A percentile compares a stretch with the other conserved stretches of the same genome.
Conservation (phyloP, 2,329 filamentous ascomycete genomes). For the Rutstroemia sp. region DNA sequence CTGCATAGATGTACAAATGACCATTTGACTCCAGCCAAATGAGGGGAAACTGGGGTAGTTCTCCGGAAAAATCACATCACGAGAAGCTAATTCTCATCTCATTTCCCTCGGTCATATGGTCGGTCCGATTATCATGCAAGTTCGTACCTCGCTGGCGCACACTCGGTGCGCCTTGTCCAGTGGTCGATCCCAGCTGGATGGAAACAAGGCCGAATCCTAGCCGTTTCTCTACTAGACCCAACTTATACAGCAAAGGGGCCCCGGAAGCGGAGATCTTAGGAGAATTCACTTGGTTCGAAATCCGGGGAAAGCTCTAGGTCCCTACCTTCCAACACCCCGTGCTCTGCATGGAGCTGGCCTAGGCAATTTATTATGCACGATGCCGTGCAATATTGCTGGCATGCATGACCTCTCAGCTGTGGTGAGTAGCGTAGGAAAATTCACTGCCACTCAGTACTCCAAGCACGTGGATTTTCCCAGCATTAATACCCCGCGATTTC, state of each 20-base stretch:
- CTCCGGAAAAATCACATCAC: neutral
- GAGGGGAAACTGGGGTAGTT: slow-evolving; percentile 3
- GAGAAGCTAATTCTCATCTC: neutral
- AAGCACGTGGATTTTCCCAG: neutral
- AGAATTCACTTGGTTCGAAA: neutral
- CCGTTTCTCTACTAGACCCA: neutral
- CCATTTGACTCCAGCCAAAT: slow-evolving; percentile 2
- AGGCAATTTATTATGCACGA: slow-evolving; percentile 2
- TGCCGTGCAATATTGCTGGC: slow-evolving; percentile 2
- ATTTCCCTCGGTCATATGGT: slow-evolving; percentile 1
- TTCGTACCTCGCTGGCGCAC: neutral
- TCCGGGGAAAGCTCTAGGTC: neutral
- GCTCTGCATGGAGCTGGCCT: neutral
- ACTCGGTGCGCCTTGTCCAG: neutral
- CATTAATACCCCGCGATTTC: neutral
- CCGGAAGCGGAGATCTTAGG: neutral
- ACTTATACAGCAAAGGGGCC: neutral
- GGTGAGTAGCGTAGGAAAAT: neutral
- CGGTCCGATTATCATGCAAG: slow-evolving; percentile 6
- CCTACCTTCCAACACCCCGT: neutral
- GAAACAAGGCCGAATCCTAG: neutral
- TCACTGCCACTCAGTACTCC: neutral
- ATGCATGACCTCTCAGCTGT: neutral
- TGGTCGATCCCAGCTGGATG: neutral
- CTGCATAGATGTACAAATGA: slow-evolving; percentile 4